Evolutionary conservation across 2,329 filamentous ascomycete species (phyloP).

Genomic region (Pseudogymnoascus sp.): DNA sequence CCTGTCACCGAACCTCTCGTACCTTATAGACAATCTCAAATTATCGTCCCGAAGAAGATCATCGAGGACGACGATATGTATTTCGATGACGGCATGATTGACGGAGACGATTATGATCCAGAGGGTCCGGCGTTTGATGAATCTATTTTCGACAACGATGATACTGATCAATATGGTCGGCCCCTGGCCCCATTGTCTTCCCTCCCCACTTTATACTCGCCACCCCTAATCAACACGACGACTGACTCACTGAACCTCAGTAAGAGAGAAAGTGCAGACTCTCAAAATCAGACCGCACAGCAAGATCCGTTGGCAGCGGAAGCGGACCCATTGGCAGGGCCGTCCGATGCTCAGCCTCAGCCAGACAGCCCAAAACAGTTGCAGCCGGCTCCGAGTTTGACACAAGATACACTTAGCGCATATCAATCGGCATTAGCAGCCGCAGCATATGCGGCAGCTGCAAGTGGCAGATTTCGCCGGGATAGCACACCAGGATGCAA

Average conservation of each 20-base stretch:
- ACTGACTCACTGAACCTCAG: slow-evolving; percentile 16
- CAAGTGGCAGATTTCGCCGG: slow-evolving; percentile 67
- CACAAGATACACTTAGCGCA: slow-evolving; percentile 54
- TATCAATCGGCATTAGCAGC: slow-evolving; percentile 82
- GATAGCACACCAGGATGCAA: slow-evolving; percentile 29
- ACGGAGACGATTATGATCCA: slow-evolving; percentile 36
- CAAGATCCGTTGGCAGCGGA: not conserved
- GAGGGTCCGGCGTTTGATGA: slow-evolving; percentile 60
- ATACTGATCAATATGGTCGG: slow-evolving; percentile 55
- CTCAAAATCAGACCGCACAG: not conserved
- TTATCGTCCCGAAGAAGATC: not conserved
- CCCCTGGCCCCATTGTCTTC: slow-evolving; percentile 35
- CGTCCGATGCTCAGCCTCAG: not conserved
- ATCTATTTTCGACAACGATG: slow-evolving; percentile 63
- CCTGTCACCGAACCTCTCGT: slow-evolving; percentile 22
- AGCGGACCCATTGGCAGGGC: not conserved
- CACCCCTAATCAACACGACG: slow-evolving; percentile 18
- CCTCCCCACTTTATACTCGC: slow-evolving; percentile 25
- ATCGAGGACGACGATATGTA: slow-evolving; percentile 57
- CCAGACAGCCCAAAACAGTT: slow-evolving; percentile 8
- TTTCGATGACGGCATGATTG: slow-evolving; percentile 55
- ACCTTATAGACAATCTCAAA: not conserved
- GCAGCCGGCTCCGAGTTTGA: slow-evolving; percentile 26
- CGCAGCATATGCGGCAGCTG: slow-evolving; percentile 69
- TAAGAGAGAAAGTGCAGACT: not conserved